Percentiles rank a stretch among this genome's conserved stretches.
These are phyloP conservation scores for Hanseniaspora thailandica DNA, from an alignment of 805 yeast species.

Conservation along the genomic window DNA sequence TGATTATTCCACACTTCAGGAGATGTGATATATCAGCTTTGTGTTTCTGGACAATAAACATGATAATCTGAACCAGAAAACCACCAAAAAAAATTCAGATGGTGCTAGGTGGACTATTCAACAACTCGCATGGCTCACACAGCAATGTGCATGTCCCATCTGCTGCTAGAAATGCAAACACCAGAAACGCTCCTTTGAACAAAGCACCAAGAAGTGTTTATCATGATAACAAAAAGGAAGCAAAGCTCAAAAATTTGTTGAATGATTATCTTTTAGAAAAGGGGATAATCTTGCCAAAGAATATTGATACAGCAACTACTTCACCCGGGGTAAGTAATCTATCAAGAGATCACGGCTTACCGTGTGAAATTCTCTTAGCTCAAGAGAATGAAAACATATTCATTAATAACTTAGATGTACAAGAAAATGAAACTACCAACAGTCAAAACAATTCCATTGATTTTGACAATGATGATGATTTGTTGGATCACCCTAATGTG, in stretches of 20 bases:
- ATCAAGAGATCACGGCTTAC: background rate
- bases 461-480: constrained; percentile 2
- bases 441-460: background rate
- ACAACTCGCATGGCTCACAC: background rate
- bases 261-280: constrained; percentile 7
- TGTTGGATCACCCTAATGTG: constrained; percentile 16
- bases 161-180: background rate
- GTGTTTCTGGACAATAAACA: too few relatives aligned
- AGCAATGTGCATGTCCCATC: background rate
- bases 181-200: background rate
- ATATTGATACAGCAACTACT: background rate
- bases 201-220: background rate
- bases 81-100: background rate
- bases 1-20: background rate
- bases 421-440: background rate
- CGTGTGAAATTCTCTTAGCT: constrained; percentile 10
- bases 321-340: background rate
- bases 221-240: background rate
- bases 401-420: background rate
- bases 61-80: background rate
- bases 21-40: background rate
- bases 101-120: constrained; percentile 1
- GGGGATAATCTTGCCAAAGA: constrained; percentile 2
- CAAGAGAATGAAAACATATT: constrained; percentile 8
- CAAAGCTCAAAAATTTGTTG: background rate